Evolutionary conservation across 202 grass and related monocot species (phyloP), one percentile per base, ranked within the genome.

Genomic region (Zizania palustris): DNA sequence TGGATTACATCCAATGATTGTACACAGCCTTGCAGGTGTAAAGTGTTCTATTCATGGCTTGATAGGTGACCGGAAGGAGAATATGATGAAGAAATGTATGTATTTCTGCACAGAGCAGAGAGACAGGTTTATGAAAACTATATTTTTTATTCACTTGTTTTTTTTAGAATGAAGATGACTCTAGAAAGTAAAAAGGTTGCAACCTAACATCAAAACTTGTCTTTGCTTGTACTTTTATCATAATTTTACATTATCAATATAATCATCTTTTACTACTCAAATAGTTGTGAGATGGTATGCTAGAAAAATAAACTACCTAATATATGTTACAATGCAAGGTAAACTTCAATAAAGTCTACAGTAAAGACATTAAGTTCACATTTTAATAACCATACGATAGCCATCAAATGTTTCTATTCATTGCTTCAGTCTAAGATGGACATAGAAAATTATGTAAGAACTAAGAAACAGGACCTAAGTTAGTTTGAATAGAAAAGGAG

Each of bases 41-140:
- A 66, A 45, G 46, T 41, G 34, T 80, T 63, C 18, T 40, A 73
- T 78, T 49, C 21, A 67, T 76, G 12, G 68, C 53, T 55, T 40
- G 61, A 34, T 16, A 68, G 9, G 20, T 67, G 37, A 59, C 51
- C 11, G 0, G 41, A 64, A 1, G 16, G 18, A 81, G 68, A 56
- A 81, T 35, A 65, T 58, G 65, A 64, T 72, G 65, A 70, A 42
- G 40, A 42, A 4, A 42, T 54, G 22, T 65, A 11, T 33, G 11
- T 22, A n/a, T 76, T 76, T 51, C 60, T 67, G 53, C 36, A 55
- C 11, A 40, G 11, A 73, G 50, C 50, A 53, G 50, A 53, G 5
- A 53, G 6, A 9, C 15, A 18, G 40, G 4, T 9, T n/a, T 7
- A 20, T 0, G 10, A 48, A 28, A 46, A 68, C 42, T 11, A 12